phyloP scores from a whole-genome alignment of 2,329 filamentous ascomycete species.

The Hymenoscyphus infarciens region DNA sequence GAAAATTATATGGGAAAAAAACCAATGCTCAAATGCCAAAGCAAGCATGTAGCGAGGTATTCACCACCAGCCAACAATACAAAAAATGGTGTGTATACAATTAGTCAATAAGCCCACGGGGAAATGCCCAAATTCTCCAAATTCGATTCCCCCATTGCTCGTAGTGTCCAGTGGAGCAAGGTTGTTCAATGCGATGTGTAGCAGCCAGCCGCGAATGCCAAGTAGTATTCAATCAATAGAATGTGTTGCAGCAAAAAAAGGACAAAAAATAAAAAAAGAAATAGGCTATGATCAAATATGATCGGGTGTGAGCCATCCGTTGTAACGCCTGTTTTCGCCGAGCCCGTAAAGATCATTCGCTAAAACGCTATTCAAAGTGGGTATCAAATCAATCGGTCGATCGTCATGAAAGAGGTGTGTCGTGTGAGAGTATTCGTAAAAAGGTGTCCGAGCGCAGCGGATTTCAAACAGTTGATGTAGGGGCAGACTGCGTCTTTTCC shows the following conservation, averaged over 20 bases:
- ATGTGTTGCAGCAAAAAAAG: not conserved
- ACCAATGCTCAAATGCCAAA: not conserved
- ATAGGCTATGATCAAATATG: slow-evolving; percentile 7
- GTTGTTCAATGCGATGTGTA: slow-evolving; percentile 4
- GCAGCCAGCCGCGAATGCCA: slow-evolving; percentile 11
- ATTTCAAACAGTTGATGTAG: slow-evolving; percentile 19
- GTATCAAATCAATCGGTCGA: slow-evolving; percentile 35
- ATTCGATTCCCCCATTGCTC: slow-evolving; percentile 6
- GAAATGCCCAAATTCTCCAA: slow-evolving; percentile 13
- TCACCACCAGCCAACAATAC: not conserved
- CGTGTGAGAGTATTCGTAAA: slow-evolving; percentile 14
- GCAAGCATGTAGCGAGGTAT: not conserved
- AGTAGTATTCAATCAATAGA: slow-evolving; percentile 13
- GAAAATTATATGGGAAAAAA: not conserved
- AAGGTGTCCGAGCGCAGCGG: slow-evolving; percentile 10
- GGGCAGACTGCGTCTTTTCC: slow-evolving; percentile 18
- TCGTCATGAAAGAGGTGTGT: slow-evolving; percentile 16
- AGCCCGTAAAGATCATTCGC: slow-evolving; percentile 29
- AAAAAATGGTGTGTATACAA: slow-evolving; percentile 14
- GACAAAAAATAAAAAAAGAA: slow-evolving; percentile 3
- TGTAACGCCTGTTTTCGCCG: slow-evolving; percentile 19
- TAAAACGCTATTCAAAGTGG: slow-evolving; percentile 38
- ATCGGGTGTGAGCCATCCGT: slow-evolving; percentile 10
- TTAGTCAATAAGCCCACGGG: slow-evolving; percentile 11
- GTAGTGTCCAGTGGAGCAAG: slow-evolving; percentile 9